phyloP scores from a whole-genome alignment of 2,329 filamentous ascomycete genomes.

The Colletotrichum tropicicola region DNA sequence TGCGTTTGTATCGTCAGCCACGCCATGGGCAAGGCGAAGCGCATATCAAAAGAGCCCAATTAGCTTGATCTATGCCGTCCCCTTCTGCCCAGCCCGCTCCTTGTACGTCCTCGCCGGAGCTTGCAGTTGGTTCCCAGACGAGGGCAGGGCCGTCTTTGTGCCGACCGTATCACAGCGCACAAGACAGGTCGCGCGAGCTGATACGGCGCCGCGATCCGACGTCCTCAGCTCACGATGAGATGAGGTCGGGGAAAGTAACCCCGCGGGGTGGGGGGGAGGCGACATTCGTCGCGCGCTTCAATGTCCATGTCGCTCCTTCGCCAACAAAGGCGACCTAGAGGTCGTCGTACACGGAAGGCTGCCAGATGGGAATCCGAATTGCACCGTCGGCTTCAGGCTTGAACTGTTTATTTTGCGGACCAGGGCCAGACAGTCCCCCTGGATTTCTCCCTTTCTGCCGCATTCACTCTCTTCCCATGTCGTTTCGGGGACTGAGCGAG shows the following conservation, averaged over 20 bases:
- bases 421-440: neutral
- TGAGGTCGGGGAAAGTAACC: conserved; percentile 9
- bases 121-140: conserved; percentile 14
- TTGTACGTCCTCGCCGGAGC: conserved; percentile 8
- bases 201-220: conserved; percentile 19
- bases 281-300: too few species aligned
- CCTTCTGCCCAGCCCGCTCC: neutral
- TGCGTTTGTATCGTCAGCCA: neutral
- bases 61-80: conserved; percentile 5
- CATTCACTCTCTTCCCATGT: neutral
- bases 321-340: too few species aligned
- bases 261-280: conserved; percentile 2
- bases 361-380: too few species aligned
- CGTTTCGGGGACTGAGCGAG: conserved; percentile 3
- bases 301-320: too few species aligned
- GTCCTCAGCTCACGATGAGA: conserved; percentile 21
- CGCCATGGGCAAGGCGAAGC: conserved; percentile 19
- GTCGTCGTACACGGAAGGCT: too few species aligned
- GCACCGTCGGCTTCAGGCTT: too few species aligned
- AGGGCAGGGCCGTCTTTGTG: conserved; percentile 8
- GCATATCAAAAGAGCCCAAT: conserved; percentile 17
- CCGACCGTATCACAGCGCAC: conserved; percentile 15
- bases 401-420: neutral
- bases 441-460: too few species aligned
- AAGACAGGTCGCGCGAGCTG: conserved; percentile 10